Evolutionary conservation across 2,329 filamentous ascomycete species (phyloP), one percentile per base, ranked within the genome.

Genomic region (Penicillium sp.): DNA sequence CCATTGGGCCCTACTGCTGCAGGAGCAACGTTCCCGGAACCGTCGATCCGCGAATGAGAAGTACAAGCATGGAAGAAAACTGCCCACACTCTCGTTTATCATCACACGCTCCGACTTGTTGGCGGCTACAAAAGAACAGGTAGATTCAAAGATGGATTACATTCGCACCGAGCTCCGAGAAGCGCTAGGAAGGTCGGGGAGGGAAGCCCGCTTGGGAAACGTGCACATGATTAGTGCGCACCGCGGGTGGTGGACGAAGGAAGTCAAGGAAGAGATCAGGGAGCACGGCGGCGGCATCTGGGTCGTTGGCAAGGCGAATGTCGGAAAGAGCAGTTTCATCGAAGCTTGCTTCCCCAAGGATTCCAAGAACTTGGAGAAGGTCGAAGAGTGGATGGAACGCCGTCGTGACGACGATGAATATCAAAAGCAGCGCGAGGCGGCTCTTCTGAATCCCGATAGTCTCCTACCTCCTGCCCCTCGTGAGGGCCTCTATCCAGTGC

Each of bases 241-340:
- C 64, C 79, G 88, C 50, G 80, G 81, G 9, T 99, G 95, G 93
- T 96, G 92, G 89, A 95, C 91, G 0, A 87, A 81, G 57, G 77
- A 87, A 41, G 74, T 99, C 47, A 95, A 89, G 68, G 85, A 95
- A 59, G 86, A 91, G 40, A 90, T 99, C 39, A 91, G 84, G 79
- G 74, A 83, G 36, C 81, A 88, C 41, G 90, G 89, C 3, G 92
- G 92, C 4, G 93, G 85, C 13, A 86, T 88, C 13, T 99, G 93
- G 92, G 85, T 99, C 77, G 87, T 99, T 2, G 93, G 93, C n/a
- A 97, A 95, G 70, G 89, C 90, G 55, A 99, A 99, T 64, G 95
- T 97, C 2, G 95, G 93, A 19, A 99, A 99, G 72, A 97, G 92
- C 61, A 86, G 87, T 64, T 79, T 99, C 2, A 95, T 97, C 53